Evolutionary conservation across 345 rosid species (phyloP).

Genomic region (Gossypium ekmanianum): DNA sequence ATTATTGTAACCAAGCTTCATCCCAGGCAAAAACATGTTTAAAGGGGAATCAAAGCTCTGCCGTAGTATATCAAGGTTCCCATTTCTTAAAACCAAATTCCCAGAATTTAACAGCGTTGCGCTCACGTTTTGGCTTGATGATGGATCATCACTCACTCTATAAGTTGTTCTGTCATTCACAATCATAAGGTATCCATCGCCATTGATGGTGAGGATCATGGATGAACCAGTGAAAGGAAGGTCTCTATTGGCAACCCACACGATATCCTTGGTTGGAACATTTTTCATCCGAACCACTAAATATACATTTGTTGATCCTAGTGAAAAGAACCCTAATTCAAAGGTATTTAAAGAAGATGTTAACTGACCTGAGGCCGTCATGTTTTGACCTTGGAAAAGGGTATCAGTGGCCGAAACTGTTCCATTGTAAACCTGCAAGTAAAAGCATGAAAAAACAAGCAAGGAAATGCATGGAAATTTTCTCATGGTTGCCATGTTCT

Average conservation of each 20-base stretch:
- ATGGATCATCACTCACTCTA: constrained; percentile 20
- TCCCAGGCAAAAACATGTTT: constrained; percentile 37
- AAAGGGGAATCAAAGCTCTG: constrained; percentile 49
- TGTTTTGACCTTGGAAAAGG: neutral
- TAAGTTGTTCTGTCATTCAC: constrained; percentile 1
- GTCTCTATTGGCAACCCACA: constrained; percentile 49
- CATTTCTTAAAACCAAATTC: constrained; percentile 36
- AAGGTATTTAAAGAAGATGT: constrained; percentile 4
- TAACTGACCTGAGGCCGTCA: neutral
- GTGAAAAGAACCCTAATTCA: constrained; percentile 7
- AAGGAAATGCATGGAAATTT: neutral
- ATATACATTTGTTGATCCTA: neutral
- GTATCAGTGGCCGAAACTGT: neutral
- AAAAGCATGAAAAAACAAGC: neutral
- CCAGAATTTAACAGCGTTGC: constrained; percentile 35
- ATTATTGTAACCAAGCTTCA: constrained; percentile 33
- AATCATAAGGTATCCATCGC: constrained; percentile 15
- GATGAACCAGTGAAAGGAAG: constrained; percentile 26
- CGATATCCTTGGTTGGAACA: constrained; percentile 10
- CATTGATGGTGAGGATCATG: constrained; percentile 22
- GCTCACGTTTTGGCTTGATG: constrained; percentile 7
- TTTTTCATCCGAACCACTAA: constrained; percentile 1
- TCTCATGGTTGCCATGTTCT: neutral
- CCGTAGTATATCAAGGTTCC: constrained; percentile 25
- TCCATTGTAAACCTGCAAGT: neutral